Evolutionary conservation across 2,329 filamentous ascomycete species (phyloP).

Genomic region (Lachnellula suecica): DNA sequence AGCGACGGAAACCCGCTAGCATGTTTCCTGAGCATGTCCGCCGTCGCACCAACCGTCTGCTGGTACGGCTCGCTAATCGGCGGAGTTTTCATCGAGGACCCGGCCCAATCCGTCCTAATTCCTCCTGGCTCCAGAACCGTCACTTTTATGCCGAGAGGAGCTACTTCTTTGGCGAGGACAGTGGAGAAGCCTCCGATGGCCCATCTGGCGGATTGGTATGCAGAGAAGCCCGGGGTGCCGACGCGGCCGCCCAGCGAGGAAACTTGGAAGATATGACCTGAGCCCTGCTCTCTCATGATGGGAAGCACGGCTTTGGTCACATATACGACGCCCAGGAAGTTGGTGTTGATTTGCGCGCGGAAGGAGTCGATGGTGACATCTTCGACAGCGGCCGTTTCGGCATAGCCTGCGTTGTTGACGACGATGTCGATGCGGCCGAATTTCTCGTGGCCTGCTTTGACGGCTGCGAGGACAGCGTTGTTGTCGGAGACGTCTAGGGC

Average conservation of each 20-base stretch:
- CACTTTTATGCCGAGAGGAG: conserved; percentile 35
- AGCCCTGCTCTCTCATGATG: conserved; percentile 31
- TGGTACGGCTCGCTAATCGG: conserved; percentile 36
- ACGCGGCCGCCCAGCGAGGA: conserved; percentile 38
- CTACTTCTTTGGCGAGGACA: conserved; percentile 33
- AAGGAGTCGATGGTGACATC: conserved; percentile 47
- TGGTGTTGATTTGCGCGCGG: conserved; percentile 53
- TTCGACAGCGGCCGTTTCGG: conserved; percentile 51
- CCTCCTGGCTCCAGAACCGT: conserved; percentile 40
- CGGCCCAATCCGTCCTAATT: conserved; percentile 39
- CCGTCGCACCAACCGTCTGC: conserved; percentile 37
- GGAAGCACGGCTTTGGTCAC: conserved; percentile 45
- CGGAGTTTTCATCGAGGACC: conserved; percentile 23
- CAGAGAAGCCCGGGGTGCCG: conserved; percentile 32
- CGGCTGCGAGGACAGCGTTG: conserved; percentile 32
- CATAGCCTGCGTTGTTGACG: conserved; percentile 46
- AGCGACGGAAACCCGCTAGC: conserved; percentile 39
- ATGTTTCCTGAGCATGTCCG: conserved; percentile 28
- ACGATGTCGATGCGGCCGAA: conserved; percentile 51
- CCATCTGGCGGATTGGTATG: conserved; percentile 41
- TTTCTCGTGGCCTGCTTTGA: conserved; percentile 39
- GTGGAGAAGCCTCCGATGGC: conserved; percentile 38
- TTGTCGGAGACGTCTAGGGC: conserved; percentile 54
- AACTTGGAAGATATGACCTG: conserved; percentile 39
- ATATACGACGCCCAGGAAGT: conserved; percentile 55